A percentile compares a stretch with the other conserved stretches of the same genome.
These are phyloP conservation scores for Vigna unguiculata DNA, from an alignment of 306 rosid genomes.

Conservation along the genomic window DNA sequence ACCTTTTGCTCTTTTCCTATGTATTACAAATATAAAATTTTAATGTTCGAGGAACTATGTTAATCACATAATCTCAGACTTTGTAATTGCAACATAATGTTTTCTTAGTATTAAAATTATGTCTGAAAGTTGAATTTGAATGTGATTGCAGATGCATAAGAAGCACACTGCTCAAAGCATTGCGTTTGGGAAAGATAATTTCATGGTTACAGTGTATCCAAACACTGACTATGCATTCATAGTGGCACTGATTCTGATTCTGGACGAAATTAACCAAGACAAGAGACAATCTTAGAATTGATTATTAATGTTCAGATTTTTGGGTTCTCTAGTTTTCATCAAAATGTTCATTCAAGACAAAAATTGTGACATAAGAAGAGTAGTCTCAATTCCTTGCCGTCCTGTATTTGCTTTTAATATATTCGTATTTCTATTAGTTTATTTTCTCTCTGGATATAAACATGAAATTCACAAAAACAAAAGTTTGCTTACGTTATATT, in stretches of 20 bases:
- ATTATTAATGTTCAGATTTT: not conserved
- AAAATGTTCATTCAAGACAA: slow-evolving; percentile 2
- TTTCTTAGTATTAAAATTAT: too few relatives aligned
- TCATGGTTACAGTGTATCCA: slow-evolving; percentile 59
- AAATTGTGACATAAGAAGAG: not conserved
- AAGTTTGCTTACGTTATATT: not conserved
- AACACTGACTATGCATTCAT: slow-evolving; percentile 56
- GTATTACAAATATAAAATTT: too few relatives aligned
- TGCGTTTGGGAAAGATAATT: slow-evolving; percentile 52
- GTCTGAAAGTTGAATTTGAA: not conserved
- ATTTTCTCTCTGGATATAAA: not conserved
- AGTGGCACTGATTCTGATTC: slow-evolving; percentile 53
- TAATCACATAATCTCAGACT: too few relatives aligned
- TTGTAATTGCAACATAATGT: too few relatives aligned
- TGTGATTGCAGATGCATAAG: slow-evolving; percentile 58
- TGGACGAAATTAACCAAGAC: slow-evolving; percentile 55
- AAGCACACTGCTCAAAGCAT: slow-evolving; percentile 45
- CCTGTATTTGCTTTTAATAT: not conserved
- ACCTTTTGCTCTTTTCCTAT: not conserved
- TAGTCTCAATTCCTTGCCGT: not conserved
- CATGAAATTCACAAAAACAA: not conserved
- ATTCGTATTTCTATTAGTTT: not conserved
- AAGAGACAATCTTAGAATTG: not conserved
- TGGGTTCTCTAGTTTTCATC: not conserved
- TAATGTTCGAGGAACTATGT: too few relatives aligned